Evolutionary conservation across 495 filamentous ascomycete genomes (phyloP), one percentile per base, ranked within the genome.

Genomic region (Daldinia loculata): DNA sequence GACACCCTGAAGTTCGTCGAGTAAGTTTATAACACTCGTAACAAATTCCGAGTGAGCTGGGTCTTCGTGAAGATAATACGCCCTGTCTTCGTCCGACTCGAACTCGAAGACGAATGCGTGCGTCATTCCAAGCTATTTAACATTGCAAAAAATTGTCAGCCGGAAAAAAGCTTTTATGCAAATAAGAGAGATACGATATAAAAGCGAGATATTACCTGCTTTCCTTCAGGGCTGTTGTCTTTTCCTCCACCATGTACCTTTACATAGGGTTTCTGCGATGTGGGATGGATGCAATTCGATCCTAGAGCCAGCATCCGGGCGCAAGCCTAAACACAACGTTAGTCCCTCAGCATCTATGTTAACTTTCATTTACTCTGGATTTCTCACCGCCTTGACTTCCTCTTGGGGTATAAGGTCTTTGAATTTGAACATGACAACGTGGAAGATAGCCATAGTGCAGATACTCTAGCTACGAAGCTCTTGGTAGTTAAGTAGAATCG

Each of bases 81-180:
- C 75, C 32, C 85, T 76, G 67, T 90, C 89, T 56, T 84, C 83
- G n/a, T 79, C 77, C 53, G 74, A 89, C 30, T 85, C 85, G 68
- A 92, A 92, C 70, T 89, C 82, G 32, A 81, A 69, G 2, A 92
- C 77, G 67, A 91, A 91, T 0, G 72, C 84, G 71, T 93, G 89
- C 6, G 86, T 86, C 58, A 85, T 83, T 2, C 80, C 85, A 27
- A 79, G 76, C 86, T 90, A 62, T 66, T n/a, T 30, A 29, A 22
- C 29, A 50, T 29, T 24, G 8, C 84, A 61, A 24, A 24, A 24
- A 22, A 48, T 3, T 24, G 19, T 48, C 19, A 48, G 43, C 43
- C 43, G 9, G 8, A 48, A 11, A 22, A 22, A 48, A 4, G 8
- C 9, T 22, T 22, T 4, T 14, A 24, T 24, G 22, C 41, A 45